Evolutionary conservation across 139 green algal species (phyloP), one percentile per base, ranked within the genome.

Genomic region (Zygnema circumcarinatum): DNA sequence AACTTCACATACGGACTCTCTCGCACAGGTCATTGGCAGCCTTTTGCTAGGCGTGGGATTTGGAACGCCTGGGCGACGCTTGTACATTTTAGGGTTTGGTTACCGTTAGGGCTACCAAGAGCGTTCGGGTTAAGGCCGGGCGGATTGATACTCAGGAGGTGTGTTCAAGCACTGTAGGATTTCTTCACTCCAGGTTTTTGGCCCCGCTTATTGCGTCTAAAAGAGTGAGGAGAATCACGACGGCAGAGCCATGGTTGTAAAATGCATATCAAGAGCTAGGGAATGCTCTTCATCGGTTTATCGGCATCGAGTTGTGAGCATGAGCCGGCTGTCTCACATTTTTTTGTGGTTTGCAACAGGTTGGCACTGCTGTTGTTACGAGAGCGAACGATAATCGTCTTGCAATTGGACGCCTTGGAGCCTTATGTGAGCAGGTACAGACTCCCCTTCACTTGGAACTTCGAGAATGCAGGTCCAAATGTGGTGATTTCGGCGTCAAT

Each of bases 371-470:
- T 33, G 75, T 83, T 33, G 75, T 83, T 3, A 83, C 75, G 36
- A 2, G 75, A 32, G 75, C 33, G 3, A 56, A 53, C 7, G 80
- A 86, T 54, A 40, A 40, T 3, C 39, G 80, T 2, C 80, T 86
- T 25, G 80, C 80, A 1, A 39, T 86, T 25, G 80, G 80, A 38
- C 39, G 80, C 22, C 67, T 86, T 38, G 80, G 80, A 2, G 41
- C 52, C 2, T 69, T 86, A 39, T 86, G 80, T 52, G 80, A 86
- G 33, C 42, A 81, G 80, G 80, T 86, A 25, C 31, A 40, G 31
- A 20, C 21, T 36, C 72, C 72, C 33, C 20, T 72, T 72, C 54
- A 81, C 3, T 25, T 21, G n/a, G 20, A 20, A 62, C 56, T 76
- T 32, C 3, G 31, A 31, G 32, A 81, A 69, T 73, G n/a, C n/a